A percentile compares a stretch with the other conserved stretches of the same genome.
These are phyloP conservation scores for Lagenidium sp. DNA, from an alignment of 352 stramenopile species.

Conservation along the genomic window DNA sequence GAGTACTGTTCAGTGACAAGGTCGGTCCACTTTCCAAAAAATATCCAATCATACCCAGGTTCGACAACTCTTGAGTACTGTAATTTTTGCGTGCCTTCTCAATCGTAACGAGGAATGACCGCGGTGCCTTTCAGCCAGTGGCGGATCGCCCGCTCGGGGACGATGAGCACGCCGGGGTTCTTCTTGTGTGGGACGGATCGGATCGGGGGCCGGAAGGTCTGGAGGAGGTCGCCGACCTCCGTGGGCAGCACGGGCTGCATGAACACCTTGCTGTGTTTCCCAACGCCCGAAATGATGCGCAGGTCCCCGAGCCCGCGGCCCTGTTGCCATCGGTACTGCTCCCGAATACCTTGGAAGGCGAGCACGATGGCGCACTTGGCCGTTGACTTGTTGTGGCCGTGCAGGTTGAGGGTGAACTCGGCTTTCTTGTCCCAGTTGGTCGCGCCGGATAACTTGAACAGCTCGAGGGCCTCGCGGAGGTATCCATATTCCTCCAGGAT, in stretches of 20 bases:
- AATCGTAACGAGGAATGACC: slow-evolving; percentile 10
- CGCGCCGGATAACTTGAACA: slow-evolving; percentile 36
- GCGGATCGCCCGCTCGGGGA: slow-evolving; percentile 35
- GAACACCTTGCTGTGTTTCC: slow-evolving; percentile 45
- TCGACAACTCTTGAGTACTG: background rate
- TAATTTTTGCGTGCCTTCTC: background rate
- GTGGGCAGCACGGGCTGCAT: slow-evolving; percentile 47
- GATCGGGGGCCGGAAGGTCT: slow-evolving; percentile 33
- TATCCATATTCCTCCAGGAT: slow-evolving; percentile 41
- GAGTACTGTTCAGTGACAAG: no score
- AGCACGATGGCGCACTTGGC: slow-evolving; percentile 65
- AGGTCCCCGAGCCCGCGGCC: slow-evolving; percentile 19
- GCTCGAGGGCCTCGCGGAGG: slow-evolving; percentile 28
- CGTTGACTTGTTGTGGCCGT: slow-evolving; percentile 52
- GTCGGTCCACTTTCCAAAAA: background rate
- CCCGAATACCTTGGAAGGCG: slow-evolving; percentile 43
- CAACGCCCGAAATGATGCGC: slow-evolving; percentile 66
- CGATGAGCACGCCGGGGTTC: slow-evolving; percentile 46
- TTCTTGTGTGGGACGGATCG: slow-evolving; percentile 41
- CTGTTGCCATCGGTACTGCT: slow-evolving; percentile 8
- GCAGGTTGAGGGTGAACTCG: slow-evolving; percentile 60
- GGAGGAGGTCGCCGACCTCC: slow-evolving; percentile 42
- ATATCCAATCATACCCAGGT: no score
- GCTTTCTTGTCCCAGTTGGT: slow-evolving; percentile 41
- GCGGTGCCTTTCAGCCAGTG: slow-evolving; percentile 33